Conservation (phyloP, 192 early-diverging fungal genomes). For the Phlyctochytrium planicorne region DNA sequence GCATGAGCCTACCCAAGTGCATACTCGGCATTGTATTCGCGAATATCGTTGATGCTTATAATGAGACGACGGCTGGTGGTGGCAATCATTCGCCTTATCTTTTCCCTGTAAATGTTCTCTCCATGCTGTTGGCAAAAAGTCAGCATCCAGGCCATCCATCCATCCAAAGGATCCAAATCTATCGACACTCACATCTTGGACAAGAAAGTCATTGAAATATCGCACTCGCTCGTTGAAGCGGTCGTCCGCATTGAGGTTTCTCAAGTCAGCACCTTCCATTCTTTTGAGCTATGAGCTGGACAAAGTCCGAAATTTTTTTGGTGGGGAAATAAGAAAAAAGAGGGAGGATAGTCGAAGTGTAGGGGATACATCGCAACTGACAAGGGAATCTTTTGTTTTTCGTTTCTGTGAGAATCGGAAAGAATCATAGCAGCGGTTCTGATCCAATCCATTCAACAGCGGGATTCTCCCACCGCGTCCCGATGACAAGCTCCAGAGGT, state of each 20-base stretch:
- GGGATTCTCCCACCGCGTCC: constrained; percentile 37
- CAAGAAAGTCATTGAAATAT: constrained; percentile 53
- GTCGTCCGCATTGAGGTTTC: constrained; percentile 42
- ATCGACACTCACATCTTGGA: constrained; percentile 43
- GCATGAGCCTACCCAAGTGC: constrained; percentile 62
- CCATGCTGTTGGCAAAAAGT: constrained; percentile 42
- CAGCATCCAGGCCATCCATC: neutral
- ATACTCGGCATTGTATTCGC: constrained; percentile 70
- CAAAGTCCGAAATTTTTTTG: too few species aligned
- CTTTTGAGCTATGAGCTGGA: too few species aligned
- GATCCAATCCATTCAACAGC: constrained; percentile 40
- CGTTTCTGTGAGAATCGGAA: too few species aligned
- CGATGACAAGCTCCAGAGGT: constrained; percentile 38
- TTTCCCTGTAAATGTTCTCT: constrained; percentile 51
- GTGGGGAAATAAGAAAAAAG: too few species aligned
- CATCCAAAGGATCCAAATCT: neutral
- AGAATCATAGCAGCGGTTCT: constrained; percentile 44
- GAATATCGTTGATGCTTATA: constrained; percentile 86
- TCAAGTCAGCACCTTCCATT: constrained; percentile 1
- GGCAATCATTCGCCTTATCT: constrained; percentile 49
- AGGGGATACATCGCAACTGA: too few species aligned
- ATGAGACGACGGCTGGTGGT: constrained; percentile 64
- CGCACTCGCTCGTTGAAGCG: constrained; percentile 51
- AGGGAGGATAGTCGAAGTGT: too few species aligned
- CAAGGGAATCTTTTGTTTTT: too few species aligned